These are phyloP conservation scores for Botrytis byssoidea DNA, from an alignment of 2,329 filamentous ascomycete species.

Conservation along the genomic window DNA sequence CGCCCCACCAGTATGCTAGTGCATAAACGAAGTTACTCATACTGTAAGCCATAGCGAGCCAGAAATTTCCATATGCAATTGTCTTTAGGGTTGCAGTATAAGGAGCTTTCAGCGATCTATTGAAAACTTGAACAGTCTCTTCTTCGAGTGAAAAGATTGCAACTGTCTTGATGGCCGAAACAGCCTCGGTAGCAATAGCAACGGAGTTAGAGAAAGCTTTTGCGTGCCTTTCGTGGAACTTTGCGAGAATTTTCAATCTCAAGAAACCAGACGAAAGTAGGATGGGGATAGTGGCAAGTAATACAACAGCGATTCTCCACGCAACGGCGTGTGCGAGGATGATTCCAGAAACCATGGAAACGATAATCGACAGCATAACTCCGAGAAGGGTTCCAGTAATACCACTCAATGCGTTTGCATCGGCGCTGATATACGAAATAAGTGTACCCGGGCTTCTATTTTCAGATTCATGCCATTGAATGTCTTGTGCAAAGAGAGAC, in stretches of 20 bases:
- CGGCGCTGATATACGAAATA: conserved; percentile 66
- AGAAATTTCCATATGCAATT: conserved; percentile 48
- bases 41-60: conserved; percentile 57
- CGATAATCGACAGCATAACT: conserved; percentile 62
- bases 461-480: conserved; percentile 70
- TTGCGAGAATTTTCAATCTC: conserved; percentile 3
- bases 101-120: conserved; percentile 49
- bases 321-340: conserved; percentile 67
- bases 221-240: conserved; percentile 6
- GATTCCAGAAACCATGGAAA: conserved; percentile 68
- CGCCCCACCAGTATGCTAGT: conserved; percentile 77
- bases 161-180: conserved; percentile 63
- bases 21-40: conserved; percentile 68
- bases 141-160: conserved; percentile 55
- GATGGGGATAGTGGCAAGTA: conserved; percentile 60
- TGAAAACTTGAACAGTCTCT: conserved; percentile 55
- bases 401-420: conserved; percentile 64
- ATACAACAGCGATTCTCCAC: conserved; percentile 73
- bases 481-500: conserved; percentile 62
- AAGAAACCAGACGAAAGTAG: conserved; percentile 8
- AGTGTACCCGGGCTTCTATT: conserved; percentile 60
- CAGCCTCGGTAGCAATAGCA: conserved; percentile 49
- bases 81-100: conserved; percentile 51
- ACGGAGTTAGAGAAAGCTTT: conserved; percentile 9
- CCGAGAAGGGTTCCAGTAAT: conserved; percentile 70